phyloP scores from a whole-genome alignment of 108 stramenopile species.

The Stephanodiscus minutulus region DNA sequence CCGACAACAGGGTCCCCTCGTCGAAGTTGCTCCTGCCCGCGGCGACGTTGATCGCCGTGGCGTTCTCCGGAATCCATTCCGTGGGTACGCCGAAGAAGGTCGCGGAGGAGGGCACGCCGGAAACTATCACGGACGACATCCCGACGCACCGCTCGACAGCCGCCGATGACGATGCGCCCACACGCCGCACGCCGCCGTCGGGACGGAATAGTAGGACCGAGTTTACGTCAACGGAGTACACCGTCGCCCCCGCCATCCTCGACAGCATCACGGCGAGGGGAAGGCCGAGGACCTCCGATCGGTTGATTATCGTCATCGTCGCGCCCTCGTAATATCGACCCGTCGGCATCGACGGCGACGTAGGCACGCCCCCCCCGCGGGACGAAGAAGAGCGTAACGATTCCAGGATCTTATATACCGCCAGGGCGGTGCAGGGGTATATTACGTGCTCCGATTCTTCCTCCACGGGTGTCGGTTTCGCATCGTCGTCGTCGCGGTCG shows the following conservation, averaged over 20 bases:
- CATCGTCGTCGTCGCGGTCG: not conserved
- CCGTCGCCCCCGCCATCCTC: constrained; percentile 82
- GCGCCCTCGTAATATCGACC: constrained; percentile 55
- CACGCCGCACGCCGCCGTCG: constrained; percentile 47
- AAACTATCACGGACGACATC: constrained; percentile 74
- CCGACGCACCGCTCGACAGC: constrained; percentile 67
- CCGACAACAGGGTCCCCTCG: constrained; percentile 57
- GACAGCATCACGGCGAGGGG: constrained; percentile 94
- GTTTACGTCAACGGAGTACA: constrained; percentile 89
- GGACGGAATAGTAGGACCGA: constrained; percentile 74
- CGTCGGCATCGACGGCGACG: not conserved
- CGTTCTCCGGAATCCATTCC: constrained; percentile 63
- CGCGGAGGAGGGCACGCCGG: constrained; percentile 91
- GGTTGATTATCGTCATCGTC: constrained; percentile 88
- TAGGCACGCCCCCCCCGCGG: no score
- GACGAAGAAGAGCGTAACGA: constrained; percentile 23
- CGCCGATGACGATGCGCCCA: not conserved
- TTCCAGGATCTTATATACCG: constrained; percentile 86
- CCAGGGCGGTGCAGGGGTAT: constrained; percentile 91
- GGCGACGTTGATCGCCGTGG: constrained; percentile 90
- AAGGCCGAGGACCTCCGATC: constrained; percentile 92
- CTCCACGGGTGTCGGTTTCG: not conserved
- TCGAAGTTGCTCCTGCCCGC: constrained; percentile 81
- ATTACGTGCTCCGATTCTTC: constrained; percentile 32
- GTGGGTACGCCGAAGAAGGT: constrained; percentile 70